A percentile compares a stretch with the other conserved stretches of the same genome.
These are phyloP conservation scores for Volvariella surrecta DNA, from an alignment of 1,284 basidiomycete species.

Conservation along the genomic window DNA sequence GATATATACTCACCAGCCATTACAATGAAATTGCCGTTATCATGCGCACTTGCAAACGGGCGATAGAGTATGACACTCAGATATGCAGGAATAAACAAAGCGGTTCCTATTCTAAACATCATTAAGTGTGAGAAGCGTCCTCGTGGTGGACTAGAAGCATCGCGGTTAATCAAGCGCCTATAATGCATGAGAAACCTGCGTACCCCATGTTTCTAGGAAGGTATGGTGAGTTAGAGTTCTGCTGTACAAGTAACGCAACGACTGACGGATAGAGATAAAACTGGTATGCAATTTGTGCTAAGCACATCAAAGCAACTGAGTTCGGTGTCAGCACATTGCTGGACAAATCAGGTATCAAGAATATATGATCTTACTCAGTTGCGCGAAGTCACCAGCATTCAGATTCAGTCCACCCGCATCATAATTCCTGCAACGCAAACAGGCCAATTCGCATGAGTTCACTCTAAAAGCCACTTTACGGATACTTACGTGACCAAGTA, in stretches of 20 bases:
- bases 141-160: constrained; percentile 41
- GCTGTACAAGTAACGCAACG: constrained; percentile 9
- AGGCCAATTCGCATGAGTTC: constrained; percentile 3
- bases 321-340: constrained; percentile 1
- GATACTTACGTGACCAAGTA: constrained; percentile 71
- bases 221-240: constrained; percentile 11
- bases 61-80: constrained; percentile 66
- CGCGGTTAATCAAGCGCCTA: constrained; percentile 10
- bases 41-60: constrained; percentile 49
- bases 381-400: constrained; percentile 75
- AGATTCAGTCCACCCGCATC: constrained; percentile 65
- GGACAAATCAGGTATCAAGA: constrained; percentile 8
- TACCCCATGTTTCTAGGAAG: constrained; percentile 33
- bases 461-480: constrained; percentile 1
- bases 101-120: constrained; percentile 76
- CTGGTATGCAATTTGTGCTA: constrained; percentile 76
- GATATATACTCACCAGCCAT: constrained; percentile 51
- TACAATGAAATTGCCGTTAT: constrained; percentile 57
- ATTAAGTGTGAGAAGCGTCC: constrained; percentile 78
- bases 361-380: constrained; percentile 49
- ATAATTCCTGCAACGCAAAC: constrained; percentile 45
- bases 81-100: constrained; percentile 74
- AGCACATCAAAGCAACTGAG: constrained; percentile 72
- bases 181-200: constrained; percentile 9
- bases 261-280: constrained; percentile 81